Evolutionary conservation across 768 basidiomycete genomes (phyloP).

Genomic region (Nevesoporus exiguus): DNA sequence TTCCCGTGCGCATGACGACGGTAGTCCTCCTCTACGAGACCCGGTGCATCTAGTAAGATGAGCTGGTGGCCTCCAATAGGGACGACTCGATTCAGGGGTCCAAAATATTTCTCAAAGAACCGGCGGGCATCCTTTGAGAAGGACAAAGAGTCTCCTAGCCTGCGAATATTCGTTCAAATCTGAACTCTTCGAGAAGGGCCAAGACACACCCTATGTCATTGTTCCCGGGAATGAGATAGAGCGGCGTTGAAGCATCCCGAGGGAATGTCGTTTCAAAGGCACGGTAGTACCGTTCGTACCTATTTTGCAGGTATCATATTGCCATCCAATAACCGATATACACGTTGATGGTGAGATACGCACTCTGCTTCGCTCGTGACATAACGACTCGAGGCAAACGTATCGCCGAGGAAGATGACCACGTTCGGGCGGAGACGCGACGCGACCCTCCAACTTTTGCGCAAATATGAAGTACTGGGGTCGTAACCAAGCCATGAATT

Average conservation of each 20-base stretch:
- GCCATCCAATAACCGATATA: neutral
- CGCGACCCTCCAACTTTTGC: conserved; percentile 67
- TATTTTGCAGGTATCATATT: conserved; percentile 27
- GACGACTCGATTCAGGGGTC: conserved; percentile 61
- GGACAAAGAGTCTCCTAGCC: conserved; percentile 52
- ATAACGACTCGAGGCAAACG: conserved; percentile 63
- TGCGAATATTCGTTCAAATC: conserved; percentile 21
- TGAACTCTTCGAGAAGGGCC: neutral
- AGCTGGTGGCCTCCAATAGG: conserved; percentile 67
- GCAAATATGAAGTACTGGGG: conserved; percentile 55
- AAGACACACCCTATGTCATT: conserved; percentile 65
- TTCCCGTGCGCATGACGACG: conserved; percentile 48
- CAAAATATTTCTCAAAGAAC: conserved; percentile 62
- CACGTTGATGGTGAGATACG: conserved; percentile 35
- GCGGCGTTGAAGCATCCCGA: conserved; percentile 35
- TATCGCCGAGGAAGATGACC: conserved; percentile 77
- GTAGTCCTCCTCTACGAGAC: conserved; percentile 82
- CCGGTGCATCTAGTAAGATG: conserved; percentile 70
- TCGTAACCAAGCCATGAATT: conserved; percentile 41
- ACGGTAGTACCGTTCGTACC: conserved; percentile 56
- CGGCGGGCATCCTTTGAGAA: conserved; percentile 53
- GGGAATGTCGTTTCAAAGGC: conserved; percentile 65
- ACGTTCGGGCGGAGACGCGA: conserved; percentile 54
- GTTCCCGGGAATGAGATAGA: conserved; percentile 75
- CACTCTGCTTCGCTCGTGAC: conserved; percentile 50